phyloP scores from a whole-genome alignment of 2,329 filamentous ascomycete genomes.

The Pseudohalonectria lignicola region DNA sequence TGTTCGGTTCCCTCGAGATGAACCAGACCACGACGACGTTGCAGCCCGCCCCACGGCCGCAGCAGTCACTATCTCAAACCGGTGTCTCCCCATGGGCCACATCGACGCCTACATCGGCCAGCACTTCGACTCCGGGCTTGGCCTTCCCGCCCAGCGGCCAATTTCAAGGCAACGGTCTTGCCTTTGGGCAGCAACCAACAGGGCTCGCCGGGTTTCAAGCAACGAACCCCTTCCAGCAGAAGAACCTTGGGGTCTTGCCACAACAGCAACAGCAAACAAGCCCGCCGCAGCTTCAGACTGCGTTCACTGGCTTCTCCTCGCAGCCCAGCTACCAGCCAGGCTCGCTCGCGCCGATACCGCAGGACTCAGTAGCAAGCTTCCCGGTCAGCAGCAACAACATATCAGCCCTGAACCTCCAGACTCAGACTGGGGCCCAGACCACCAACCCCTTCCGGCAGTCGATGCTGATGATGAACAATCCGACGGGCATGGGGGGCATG shows the following conservation, averaged over 20 bases:
- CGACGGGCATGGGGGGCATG: slow-evolving; percentile 33
- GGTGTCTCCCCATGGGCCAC: slow-evolving; percentile 28
- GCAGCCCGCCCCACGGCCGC: slow-evolving; percentile 29
- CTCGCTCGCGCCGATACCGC: slow-evolving; percentile 44
- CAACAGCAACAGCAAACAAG: slow-evolving; percentile 19
- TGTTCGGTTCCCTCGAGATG: slow-evolving; percentile 87
- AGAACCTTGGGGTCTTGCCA: slow-evolving; percentile 19
- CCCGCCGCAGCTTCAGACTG: slow-evolving; percentile 53
- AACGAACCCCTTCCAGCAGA: slow-evolving; percentile 30
- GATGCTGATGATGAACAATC: slow-evolving; percentile 55
- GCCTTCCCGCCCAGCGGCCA: slow-evolving; percentile 11
- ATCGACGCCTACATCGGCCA: too few relatives aligned
- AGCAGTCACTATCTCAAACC: slow-evolving; percentile 14
- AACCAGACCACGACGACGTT: slow-evolving; percentile 63
- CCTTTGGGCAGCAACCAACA: slow-evolving; percentile 25
- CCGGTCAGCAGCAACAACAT: slow-evolving; percentile 26
- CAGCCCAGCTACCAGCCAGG: slow-evolving; percentile 45
- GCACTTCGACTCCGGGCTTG: background rate
- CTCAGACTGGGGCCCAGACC: slow-evolving; percentile 38
- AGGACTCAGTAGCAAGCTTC: slow-evolving; percentile 42
- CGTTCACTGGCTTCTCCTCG: slow-evolving; percentile 74
- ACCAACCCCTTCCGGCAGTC: slow-evolving; percentile 95
- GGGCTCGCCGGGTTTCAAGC: slow-evolving; percentile 25
- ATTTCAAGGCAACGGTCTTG: slow-evolving; percentile 10
- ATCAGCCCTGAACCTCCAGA: slow-evolving; percentile 28